Conservation (phyloP, 805 yeast genomes). For the Helenozyma rhizophorensis region DNA sequence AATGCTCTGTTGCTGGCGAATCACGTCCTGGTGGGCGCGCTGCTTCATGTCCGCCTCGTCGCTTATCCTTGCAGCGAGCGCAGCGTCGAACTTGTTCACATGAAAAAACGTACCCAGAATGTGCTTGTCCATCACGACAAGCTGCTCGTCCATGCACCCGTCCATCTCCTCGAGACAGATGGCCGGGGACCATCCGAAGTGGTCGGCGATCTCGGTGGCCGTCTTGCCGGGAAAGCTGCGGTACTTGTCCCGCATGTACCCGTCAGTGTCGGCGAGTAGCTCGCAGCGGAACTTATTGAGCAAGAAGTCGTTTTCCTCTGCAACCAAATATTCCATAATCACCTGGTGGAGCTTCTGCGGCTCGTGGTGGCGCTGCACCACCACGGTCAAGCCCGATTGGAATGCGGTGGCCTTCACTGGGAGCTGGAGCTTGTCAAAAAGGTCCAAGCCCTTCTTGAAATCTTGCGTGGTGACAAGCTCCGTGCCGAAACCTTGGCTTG, state of each 20-base stretch:
- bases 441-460: constrained; percentile 54
- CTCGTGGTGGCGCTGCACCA: constrained; percentile 21
- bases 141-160: constrained; percentile 52
- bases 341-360: constrained; percentile 22
- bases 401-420: constrained; percentile 45
- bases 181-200: constrained; percentile 62
- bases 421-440: constrained; percentile 52
- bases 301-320: constrained; percentile 21
- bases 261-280: constrained; percentile 15
- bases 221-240: constrained; percentile 30
- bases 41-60: constrained; percentile 5
- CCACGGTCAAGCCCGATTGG: constrained; percentile 31
- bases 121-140: constrained; percentile 62
- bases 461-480: constrained; percentile 70
- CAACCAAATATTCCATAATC: constrained; percentile 21
- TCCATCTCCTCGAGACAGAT: constrained; percentile 63
- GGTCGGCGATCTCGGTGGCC: constrained; percentile 38
- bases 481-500: constrained; percentile 46
- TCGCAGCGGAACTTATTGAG: constrained; percentile 23
- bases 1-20: constrained; percentile 8
- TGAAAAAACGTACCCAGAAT: constrained; percentile 64
- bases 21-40: constrained; percentile 6
- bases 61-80: constrained; percentile 3
- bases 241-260: constrained; percentile 11
- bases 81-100: constrained; percentile 32